Conservation (phyloP, 2,329 filamentous ascomycete genomes). For the Trichophyton verrucosum region DNA sequence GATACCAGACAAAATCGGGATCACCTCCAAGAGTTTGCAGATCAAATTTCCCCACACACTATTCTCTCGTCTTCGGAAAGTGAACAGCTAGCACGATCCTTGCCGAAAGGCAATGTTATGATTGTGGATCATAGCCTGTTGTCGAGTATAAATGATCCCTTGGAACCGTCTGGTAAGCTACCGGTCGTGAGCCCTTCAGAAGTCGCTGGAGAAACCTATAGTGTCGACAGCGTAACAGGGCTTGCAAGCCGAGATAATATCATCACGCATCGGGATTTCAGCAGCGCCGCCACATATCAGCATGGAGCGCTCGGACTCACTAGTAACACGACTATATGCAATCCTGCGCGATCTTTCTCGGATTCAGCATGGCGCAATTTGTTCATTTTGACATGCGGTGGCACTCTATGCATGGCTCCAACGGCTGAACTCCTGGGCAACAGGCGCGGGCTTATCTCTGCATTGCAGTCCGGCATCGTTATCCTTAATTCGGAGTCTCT, state of each 20-base stretch:
- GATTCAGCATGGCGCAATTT: constrained; percentile 64
- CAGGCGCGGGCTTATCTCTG: constrained; percentile 38
- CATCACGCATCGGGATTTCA: constrained; percentile 48
- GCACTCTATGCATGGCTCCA: constrained; percentile 48
- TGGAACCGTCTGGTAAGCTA: background rate
- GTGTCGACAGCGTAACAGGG: constrained; percentile 41
- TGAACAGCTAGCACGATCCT: constrained; percentile 6
- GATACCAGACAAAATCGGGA: constrained; percentile 19
- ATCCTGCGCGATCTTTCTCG: constrained; percentile 25
- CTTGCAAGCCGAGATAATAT: constrained; percentile 43
- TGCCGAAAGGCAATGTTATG: constrained; percentile 4
- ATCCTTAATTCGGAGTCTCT: constrained; percentile 50
- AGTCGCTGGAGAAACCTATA: constrained; percentile 47
- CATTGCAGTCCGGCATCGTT: constrained; percentile 41
- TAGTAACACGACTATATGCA: constrained; percentile 45
- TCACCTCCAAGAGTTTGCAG: constrained; percentile 21
- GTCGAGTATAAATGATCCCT: background rate
- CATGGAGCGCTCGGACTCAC: constrained; percentile 38
- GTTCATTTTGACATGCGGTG: constrained; percentile 50
- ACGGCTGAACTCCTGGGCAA: constrained; percentile 38
- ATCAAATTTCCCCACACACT: constrained; percentile 9
- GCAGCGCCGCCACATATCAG: constrained; percentile 44
- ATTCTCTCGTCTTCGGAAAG: constrained; percentile 14
- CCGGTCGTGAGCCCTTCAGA: constrained; percentile 10
- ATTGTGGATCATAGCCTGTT: constrained; percentile 13